Evolutionary conservation across 768 basidiomycete species (phyloP).

Genomic region (Mycena maculata): DNA sequence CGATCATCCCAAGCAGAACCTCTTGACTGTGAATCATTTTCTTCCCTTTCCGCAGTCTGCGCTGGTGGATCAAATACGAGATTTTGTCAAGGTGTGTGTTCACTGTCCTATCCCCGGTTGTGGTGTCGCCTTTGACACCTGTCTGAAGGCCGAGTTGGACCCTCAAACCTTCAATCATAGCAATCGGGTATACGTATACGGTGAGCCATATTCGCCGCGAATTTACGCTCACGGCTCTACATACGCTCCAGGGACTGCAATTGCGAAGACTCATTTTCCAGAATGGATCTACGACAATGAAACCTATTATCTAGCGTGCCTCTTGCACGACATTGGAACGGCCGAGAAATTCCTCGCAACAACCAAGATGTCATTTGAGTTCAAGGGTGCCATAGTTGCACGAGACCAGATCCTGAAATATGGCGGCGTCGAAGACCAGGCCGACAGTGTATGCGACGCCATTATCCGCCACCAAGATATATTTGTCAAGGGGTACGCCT

Average conservation of each 20-base stretch:
- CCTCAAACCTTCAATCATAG: constrained; percentile 61
- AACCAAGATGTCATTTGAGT: constrained; percentile 69
- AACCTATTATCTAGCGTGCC: constrained; percentile 23
- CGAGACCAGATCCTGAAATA: constrained; percentile 58
- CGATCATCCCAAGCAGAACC: constrained; percentile 54
- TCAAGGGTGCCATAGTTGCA: constrained; percentile 65
- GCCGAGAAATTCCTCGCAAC: constrained; percentile 59
- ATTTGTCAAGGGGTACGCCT: constrained; percentile 56
- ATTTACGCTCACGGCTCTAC: neutral
- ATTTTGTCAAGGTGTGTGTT: constrained; percentile 50
- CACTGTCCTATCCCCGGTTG: neutral
- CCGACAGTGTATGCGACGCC: constrained; percentile 64
- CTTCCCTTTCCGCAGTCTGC: constrained; percentile 56
- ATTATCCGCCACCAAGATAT: constrained; percentile 61
- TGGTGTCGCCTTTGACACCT: neutral
- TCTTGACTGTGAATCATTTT: constrained; percentile 52
- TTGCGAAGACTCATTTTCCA: constrained; percentile 41
- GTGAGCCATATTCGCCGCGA: constrained; percentile 40
- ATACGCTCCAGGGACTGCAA: constrained; percentile 55
- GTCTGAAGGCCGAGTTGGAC: constrained; percentile 53
- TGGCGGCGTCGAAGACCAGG: constrained; percentile 60
- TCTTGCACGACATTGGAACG: constrained; percentile 58
- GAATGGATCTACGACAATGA: constrained; percentile 24
- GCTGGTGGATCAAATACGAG: constrained; percentile 51
- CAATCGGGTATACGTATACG: constrained; percentile 63